These are phyloP conservation scores for Emmonsiellopsis sp. DNA, from an alignment of 2,329 filamentous ascomycete species.

Conservation along the genomic window DNA sequence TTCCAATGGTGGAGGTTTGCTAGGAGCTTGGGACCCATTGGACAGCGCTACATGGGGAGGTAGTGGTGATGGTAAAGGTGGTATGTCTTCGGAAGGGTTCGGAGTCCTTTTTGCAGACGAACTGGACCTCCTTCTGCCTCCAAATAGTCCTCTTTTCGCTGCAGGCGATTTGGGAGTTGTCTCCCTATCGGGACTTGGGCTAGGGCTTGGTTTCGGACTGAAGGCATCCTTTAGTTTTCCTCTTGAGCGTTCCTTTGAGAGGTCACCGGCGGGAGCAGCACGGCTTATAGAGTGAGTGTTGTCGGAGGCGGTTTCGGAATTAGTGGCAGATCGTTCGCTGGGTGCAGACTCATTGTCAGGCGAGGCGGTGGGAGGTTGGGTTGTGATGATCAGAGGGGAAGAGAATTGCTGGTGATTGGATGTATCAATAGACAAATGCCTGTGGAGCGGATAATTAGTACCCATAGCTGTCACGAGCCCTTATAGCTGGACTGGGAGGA, in stretches of 20 bases:
- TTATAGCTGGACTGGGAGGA: too few relatives aligned
- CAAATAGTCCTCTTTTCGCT: constrained; percentile 34
- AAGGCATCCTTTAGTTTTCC: constrained; percentile 67
- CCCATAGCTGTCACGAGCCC: neutral
- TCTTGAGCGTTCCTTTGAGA: constrained; percentile 23
- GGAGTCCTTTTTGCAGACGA: constrained; percentile 24
- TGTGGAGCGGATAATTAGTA: neutral
- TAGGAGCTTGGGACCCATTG: constrained; percentile 11
- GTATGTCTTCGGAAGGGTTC: constrained; percentile 20
- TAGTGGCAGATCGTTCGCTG: neutral
- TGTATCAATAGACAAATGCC: neutral
- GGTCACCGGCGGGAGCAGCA: constrained; percentile 2
- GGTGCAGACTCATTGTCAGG: neutral
- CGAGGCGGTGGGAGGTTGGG: neutral
- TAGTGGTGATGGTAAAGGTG: constrained; percentile 26
- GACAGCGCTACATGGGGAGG: constrained; percentile 16
- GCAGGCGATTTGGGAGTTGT: constrained; percentile 32
- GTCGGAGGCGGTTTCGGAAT: constrained; percentile 2
- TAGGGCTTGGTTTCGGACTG: constrained; percentile 45
- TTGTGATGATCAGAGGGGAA: neutral
- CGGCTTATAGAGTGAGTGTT: neutral
- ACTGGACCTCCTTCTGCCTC: constrained; percentile 28
- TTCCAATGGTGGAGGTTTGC: constrained; percentile 22
- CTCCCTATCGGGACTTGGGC: constrained; percentile 40
- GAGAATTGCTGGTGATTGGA: neutral